Evolutionary conservation across 176 grass and related monocot genomes (phyloP), one percentile per base, ranked within the genome.

Genomic region (Thalia dealbata): DNA sequence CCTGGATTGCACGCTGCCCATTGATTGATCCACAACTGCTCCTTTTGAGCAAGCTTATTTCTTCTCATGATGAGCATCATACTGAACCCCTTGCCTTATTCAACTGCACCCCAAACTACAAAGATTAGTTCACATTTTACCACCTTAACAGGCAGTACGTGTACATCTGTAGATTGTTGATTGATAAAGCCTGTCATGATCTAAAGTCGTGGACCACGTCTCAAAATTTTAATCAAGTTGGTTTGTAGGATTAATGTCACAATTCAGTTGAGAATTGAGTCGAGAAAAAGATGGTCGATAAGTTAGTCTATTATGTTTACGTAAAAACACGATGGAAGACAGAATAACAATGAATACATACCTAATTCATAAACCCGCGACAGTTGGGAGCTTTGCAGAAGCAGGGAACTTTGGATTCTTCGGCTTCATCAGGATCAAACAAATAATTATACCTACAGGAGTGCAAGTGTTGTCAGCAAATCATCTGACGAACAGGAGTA

Each of bases 391-490:
- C 87, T 73, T 79, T 85, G 71, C 95, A 99, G 60, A 86, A 87
- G 58, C 95, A 99, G 21, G 82, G 89, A 68, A 99, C 89, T 79
- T 80, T 90, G 67, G 86, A 76, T 9, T 93, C 87, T 64, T 91
- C 90, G 0, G 87, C 82, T 67, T 99, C 95, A 29, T 93, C 95
- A 64, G 85, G 78, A 76, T 99, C 88, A 68, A 99, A 99, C 72
- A 88, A 78, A 79, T 99, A 99, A 79, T 99, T 79, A 46, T 92
- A 99, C 51, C 95, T 99, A 43, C 42, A 76, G 11, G 41, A 13
- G 38, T 22, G 12, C 14, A 1, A 10, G 10, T 28, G 25, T 63
- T 23, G 61, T 63, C 12, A 63, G 10, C 38, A 46, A 69, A 14
- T 25, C 13, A 21, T 10, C n/a, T 44, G n/a, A 19, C n/a, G 4